A percentile compares a stretch with the other conserved stretches of the same genome.
These are phyloP conservation scores for Hypoxylon lenormandii DNA, from an alignment of 495 filamentous ascomycete species.

Conservation along the genomic window DNA sequence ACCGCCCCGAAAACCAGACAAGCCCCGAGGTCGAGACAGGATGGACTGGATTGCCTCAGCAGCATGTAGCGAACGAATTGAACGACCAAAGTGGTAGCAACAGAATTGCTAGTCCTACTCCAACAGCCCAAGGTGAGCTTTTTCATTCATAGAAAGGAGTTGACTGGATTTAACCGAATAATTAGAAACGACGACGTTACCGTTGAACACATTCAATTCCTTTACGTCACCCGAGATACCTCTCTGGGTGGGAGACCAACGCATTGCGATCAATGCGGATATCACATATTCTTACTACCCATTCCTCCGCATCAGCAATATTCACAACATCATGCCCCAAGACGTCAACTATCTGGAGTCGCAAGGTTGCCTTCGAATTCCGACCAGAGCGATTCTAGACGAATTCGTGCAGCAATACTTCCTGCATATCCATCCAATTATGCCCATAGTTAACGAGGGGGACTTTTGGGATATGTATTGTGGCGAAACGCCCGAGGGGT, in stretches of 20 bases:
- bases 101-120: slow-evolving; percentile 27
- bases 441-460: slow-evolving; percentile 63
- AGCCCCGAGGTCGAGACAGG: slow-evolving; percentile 17
- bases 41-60: slow-evolving; percentile 19
- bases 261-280: slow-evolving; percentile 48
- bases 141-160: neutral
- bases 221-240: slow-evolving; percentile 43
- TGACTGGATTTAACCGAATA: slow-evolving; percentile 7
- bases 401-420: slow-evolving; percentile 64
- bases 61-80: slow-evolving; percentile 1
- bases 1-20: slow-evolving; percentile 25
- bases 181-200: slow-evolving; percentile 35
- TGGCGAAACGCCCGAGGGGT: slow-evolving; percentile 11
- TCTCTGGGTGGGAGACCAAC: slow-evolving; percentile 44
- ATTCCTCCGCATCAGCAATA: slow-evolving; percentile 54
- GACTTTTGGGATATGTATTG: slow-evolving; percentile 62
- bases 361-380: slow-evolving; percentile 60
- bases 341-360: slow-evolving; percentile 60
- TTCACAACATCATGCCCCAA: slow-evolving; percentile 56
- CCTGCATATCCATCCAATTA: slow-evolving; percentile 60
- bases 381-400: slow-evolving; percentile 53
- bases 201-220: slow-evolving; percentile 45
- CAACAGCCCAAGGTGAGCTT: slow-evolving; percentile 30
- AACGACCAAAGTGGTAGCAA: slow-evolving; percentile 24
- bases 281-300: slow-evolving; percentile 53